Base-by-base conservation (phyloP, 805 yeast genomes). In the Kodamaea neixiangensis region DNA sequence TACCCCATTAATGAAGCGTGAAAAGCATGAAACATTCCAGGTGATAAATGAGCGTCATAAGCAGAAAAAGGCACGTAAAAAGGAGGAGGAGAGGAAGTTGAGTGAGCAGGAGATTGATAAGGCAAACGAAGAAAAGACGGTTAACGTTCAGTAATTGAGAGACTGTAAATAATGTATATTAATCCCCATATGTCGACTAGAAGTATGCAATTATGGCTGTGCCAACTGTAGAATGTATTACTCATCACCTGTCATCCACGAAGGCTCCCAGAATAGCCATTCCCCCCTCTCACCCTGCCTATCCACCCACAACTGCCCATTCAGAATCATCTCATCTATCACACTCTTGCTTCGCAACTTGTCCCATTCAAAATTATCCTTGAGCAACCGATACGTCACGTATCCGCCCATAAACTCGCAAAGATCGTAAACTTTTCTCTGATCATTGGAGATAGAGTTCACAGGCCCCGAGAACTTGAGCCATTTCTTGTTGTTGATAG, bases 241-340 rank as follows among this genome's bases (percentile, higher is more conserved):
- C 46, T 43, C 41, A 17, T n/a, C 37, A 18, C 22, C 47, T 19
- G 69, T 66, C 22, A 86, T 83, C 89, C 89, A 85, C 1, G 88
- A 78, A 0, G 92, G 89, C 54, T 83, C 89, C 93, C 93, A 87
- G 58, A 77, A 87, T 49, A 72, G 72, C 11, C 58, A 61, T 56
- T 80, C 85, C 1, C 63, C 66, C 17, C 55, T 64, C 54, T 68
- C 68, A 47, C 78, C 85, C 45, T 61, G 69, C 5, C 69, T 67
- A 63, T 92, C 98, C 0, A 91, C 71, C 99, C 99, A 93, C 11
- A 93, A 69, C 48, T 90, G 75, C 3, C 98, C 97, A 46, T 78
- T 78, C 55, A 86, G 76, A 1, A 92, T 86, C 89, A 93, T 83
- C 43, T 87, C 93, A 35, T 87, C 85, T 4, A 93, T 62, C 3